Base-by-base conservation (phyloP, 1,284 basidiomycete species). In the Wallemia hederae region DNA sequence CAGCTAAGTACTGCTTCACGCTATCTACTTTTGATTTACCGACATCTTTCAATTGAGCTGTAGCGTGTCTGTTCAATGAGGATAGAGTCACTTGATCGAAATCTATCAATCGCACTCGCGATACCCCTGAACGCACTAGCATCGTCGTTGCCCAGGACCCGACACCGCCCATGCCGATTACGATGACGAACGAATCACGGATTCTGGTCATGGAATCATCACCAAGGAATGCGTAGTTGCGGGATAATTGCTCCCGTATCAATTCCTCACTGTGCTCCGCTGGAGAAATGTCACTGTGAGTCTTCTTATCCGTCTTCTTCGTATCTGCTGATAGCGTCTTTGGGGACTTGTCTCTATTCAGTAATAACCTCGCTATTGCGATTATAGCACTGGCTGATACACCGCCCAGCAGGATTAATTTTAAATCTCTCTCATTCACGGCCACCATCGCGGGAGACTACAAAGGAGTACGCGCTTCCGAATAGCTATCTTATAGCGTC, bases 91-190 rank as follows among this genome's bases (percentile, higher is more conserved):
- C 89, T 65, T 90, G 81, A 76, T 96, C 90, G 69, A 94, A 94
- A 73, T 92, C 29, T 26, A 89, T 73, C 25, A 86, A 74, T 19
- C 83, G 76, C 64, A 86, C 79, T 63, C 77, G 79, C 14, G 80
- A 77, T 26, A 86, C 75, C 5, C 84, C 84, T 58, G 83, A 72
- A 69, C 90, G 74, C 27, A 81, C 82, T 56, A 96, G 79, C 89
- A 96, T 96, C 28, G 92, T 79, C 3, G 92, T 90, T 26, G 82
- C 84, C 83, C 89, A 92, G 66, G 85, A 89, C 0, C 92, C 91
- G 0, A 99, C 94, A 2, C 94, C 94, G 62, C 94, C 94, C 64
- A 90, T 88, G 1, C 94, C 94, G 7, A 98, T 79, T 24, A 98
- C 75, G 24, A 89, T 86, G 1, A 97, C 89, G 22, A 77, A 81